Evolutionary conservation across 1,284 basidiomycete species (phyloP), one percentile per base, ranked within the genome.

Genomic region (Ustilago esculenta): DNA sequence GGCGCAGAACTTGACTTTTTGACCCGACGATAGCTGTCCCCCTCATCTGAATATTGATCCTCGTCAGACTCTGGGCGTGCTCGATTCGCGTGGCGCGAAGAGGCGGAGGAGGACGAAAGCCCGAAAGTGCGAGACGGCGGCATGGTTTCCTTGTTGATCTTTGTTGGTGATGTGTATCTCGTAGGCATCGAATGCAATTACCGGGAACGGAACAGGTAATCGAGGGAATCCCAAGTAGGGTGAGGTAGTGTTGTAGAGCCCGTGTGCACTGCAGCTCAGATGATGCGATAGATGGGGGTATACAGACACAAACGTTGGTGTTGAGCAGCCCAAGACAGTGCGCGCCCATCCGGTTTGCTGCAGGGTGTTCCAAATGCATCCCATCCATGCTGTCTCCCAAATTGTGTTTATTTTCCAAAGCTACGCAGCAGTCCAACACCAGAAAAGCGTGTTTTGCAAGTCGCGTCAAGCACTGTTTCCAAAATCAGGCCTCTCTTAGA

Each of bases 91-190:
- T 54, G 59, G 4, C 53, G 53, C 27, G 55, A 58, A 24, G 66
- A 63, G 10, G 59, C 60, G 11, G 63, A 63, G 14, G 66, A 69
- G 14, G 63, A 66, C 17, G 49, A 46, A 21, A 66, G 33, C 3
- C 49, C 53, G 24, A 71, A 66, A 1, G 67, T 39, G 21, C 57
- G 49, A 24, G 67, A 58, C 32, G 56, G 37, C 14, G 61, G 55
- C 67, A 70, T 70, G 25, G 15, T 57, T 39, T 37, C 43, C 8
- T 43, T 27, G 32, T 37, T 21, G 18, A 24, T 12, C 17, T 44
- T 23, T 24, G 15, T 37, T 20, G 14, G 34, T 24, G 15, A 14
- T 41, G 30, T 8, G 33, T 36, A 8, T 17, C 5, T 17, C n/a
- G 35, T 36, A 18, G 27, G 27, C 27, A 29, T 29, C 12, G 12